Percentiles rank a stretch among this genome's conserved stretches.
Evolutionary conservation across 163 green algal species (phyloP).

Genomic region (Scenedesmus sp.): DNA sequence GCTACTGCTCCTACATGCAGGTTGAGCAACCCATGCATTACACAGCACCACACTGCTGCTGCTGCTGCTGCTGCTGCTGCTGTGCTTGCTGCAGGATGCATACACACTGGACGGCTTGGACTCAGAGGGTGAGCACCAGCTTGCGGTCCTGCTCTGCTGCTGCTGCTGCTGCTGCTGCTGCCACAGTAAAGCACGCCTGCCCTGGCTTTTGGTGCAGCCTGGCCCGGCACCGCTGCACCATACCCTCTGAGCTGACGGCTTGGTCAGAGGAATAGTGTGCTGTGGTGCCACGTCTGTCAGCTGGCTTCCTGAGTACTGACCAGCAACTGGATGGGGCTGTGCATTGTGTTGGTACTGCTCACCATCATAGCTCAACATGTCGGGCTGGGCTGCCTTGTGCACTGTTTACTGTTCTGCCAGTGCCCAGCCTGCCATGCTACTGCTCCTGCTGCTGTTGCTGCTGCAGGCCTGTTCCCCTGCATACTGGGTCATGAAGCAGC

Average conservation of each 20-base stretch:
- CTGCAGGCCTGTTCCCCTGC: slow-evolving; percentile 98
- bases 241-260: no score
- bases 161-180: neutral
- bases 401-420: neutral
- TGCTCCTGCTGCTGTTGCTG: slow-evolving; percentile 57
- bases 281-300: no score
- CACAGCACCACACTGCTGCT: neutral
- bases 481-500: slow-evolving; percentile 98
- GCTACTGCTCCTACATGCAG: neutral
- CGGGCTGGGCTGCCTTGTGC: neutral
- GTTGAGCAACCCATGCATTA: neutral
- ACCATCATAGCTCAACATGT: neutral
- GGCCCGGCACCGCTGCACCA: no score
- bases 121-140: slow-evolving; percentile 65
- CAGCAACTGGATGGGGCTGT: neutral
- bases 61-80: neutral
- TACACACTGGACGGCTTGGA: slow-evolving; percentile 91
- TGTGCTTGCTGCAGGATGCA: slow-evolving; percentile 71
- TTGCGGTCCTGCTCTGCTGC: neutral
- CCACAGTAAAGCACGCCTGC: neutral
- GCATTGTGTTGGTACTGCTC: neutral
- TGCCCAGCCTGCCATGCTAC: neutral
- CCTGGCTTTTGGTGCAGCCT: no score
- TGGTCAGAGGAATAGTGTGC: neutral
- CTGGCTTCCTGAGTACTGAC: neutral